Evolutionary conservation across 768 basidiomycete species (phyloP).

Genomic region (Collybia sp.): DNA sequence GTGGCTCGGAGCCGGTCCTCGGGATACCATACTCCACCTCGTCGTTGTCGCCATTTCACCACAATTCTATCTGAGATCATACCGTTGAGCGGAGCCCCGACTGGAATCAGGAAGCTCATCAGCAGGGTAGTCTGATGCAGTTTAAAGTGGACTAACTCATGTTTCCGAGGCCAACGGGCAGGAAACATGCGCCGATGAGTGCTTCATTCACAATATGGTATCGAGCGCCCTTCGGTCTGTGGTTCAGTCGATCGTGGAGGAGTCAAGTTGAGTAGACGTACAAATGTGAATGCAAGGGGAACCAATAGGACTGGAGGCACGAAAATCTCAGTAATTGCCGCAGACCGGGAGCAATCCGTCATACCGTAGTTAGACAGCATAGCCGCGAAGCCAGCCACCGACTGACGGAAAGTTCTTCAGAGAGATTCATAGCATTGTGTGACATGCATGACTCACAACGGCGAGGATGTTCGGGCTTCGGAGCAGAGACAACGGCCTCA

Average conservation of each 20-base stretch:
- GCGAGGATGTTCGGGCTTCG: slow-evolving; percentile 56
- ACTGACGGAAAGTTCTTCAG: slow-evolving; percentile 5
- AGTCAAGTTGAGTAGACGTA: slow-evolving; percentile 6
- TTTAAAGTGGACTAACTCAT: slow-evolving; percentile 37
- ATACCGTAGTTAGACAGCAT: neutral
- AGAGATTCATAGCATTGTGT: neutral
- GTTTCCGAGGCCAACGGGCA: slow-evolving; percentile 55
- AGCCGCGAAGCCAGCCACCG: slow-evolving; percentile 18
- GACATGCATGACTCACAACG: slow-evolving; percentile 39
- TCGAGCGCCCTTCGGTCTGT: slow-evolving; percentile 40
- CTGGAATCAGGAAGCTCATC: slow-evolving; percentile 21
- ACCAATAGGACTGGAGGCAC: slow-evolving; percentile 35
- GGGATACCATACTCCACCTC: slow-evolving; percentile 58
- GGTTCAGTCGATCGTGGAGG: slow-evolving; percentile 7
- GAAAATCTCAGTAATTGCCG: slow-evolving; percentile 11
- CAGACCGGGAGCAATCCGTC: slow-evolving; percentile 10
- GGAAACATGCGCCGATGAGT: slow-evolving; percentile 54
- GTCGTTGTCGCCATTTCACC: slow-evolving; percentile 37
- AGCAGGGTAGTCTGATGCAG: neutral
- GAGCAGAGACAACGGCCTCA: slow-evolving; percentile 44
- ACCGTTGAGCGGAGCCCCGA: slow-evolving; percentile 58
- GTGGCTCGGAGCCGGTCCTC: slow-evolving; percentile 63
- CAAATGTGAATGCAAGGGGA: slow-evolving; percentile 1
- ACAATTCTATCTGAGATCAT: slow-evolving; percentile 53
- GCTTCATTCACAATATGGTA: slow-evolving; percentile 56